phyloP scores from a whole-genome alignment of 2,329 filamentous ascomycete species.

The Dothistroma pini region DNA sequence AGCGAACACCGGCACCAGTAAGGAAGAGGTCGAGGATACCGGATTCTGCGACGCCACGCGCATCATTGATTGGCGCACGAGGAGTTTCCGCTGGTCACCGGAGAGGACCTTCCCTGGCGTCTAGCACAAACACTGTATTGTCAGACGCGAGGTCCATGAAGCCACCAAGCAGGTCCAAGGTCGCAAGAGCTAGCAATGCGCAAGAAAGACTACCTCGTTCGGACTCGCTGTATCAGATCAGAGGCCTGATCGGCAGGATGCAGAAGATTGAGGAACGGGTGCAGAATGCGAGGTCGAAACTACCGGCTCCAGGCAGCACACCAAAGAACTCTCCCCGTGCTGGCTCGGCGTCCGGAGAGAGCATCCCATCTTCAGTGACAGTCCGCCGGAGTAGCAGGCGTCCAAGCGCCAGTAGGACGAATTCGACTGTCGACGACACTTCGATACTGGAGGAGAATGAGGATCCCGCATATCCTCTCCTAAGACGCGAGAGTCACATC shows the following conservation, averaged over 20 bases:
- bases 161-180: conserved; percentile 46
- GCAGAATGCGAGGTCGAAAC: conserved; percentile 83
- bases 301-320: conserved; percentile 78
- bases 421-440: conserved; percentile 31
- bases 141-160: conserved; percentile 29
- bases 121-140: conserved; percentile 24
- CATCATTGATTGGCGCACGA: conserved; percentile 40
- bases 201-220: conserved; percentile 51
- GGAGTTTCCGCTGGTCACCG: conserved; percentile 47
- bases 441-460: conserved; percentile 13
- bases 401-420: conserved; percentile 47
- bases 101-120: conserved; percentile 54
- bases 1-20: conserved; percentile 40
- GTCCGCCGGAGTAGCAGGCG: conserved; percentile 66
- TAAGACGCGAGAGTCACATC: conserved; percentile 32
- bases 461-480: conserved; percentile 14
- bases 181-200: conserved; percentile 30
- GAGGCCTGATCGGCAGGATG: conserved; percentile 93
- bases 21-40: conserved; percentile 48
- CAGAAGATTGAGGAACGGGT: conserved; percentile 92
- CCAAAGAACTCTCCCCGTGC: conserved; percentile 72
- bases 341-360: conserved; percentile 31
- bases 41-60: conserved; percentile 53
- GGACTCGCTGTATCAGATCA: conserved; percentile 84
- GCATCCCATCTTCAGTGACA: conserved; percentile 55